A percentile compares a stretch with the other conserved stretches of the same genome.
These are phyloP conservation scores for Pseudopyricularia javanii DNA, from an alignment of 2,329 filamentous ascomycete genomes.

Conservation along the genomic window DNA sequence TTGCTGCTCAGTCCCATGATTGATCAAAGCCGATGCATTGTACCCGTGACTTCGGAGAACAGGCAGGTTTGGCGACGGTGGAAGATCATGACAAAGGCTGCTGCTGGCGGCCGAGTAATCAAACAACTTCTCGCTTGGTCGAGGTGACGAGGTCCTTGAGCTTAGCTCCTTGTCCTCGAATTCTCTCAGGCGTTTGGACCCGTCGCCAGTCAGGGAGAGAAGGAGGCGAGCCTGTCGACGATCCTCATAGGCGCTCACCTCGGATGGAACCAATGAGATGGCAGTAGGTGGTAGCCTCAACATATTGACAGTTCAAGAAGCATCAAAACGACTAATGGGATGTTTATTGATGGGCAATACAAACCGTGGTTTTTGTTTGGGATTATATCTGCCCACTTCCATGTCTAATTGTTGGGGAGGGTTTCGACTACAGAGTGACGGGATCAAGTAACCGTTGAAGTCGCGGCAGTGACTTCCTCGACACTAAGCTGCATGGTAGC, in stretches of 20 bases:
- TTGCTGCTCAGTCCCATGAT: not conserved
- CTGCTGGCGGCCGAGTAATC: not conserved
- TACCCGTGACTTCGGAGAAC: not conserved
- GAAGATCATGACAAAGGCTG: not conserved
- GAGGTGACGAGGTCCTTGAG: not conserved
- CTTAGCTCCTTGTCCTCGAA: not conserved
- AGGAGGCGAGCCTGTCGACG: slow-evolving; percentile 5
- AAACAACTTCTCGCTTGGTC: not conserved
- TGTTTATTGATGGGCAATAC: not conserved
- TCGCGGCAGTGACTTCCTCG: too few relatives aligned
- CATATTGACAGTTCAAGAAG: slow-evolving; percentile 16
- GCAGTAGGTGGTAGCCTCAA: slow-evolving; percentile 25
- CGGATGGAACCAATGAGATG: slow-evolving; percentile 24
- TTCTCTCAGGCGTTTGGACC: not conserved
- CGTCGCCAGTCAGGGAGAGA: not conserved
- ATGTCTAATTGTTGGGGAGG: too few relatives aligned
- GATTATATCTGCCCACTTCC: too few relatives aligned
- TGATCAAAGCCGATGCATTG: not conserved
- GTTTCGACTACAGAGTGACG: too few relatives aligned
- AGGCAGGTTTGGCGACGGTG: not conserved
- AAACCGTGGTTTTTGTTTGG: too few relatives aligned
- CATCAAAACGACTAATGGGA: not conserved
- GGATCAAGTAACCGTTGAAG: too few relatives aligned
- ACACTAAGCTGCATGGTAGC: too few relatives aligned
- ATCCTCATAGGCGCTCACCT: slow-evolving; percentile 25